Evolutionary conservation across 805 yeast genomes (phyloP).

Genomic region (Yarrowia phangngaensis): DNA sequence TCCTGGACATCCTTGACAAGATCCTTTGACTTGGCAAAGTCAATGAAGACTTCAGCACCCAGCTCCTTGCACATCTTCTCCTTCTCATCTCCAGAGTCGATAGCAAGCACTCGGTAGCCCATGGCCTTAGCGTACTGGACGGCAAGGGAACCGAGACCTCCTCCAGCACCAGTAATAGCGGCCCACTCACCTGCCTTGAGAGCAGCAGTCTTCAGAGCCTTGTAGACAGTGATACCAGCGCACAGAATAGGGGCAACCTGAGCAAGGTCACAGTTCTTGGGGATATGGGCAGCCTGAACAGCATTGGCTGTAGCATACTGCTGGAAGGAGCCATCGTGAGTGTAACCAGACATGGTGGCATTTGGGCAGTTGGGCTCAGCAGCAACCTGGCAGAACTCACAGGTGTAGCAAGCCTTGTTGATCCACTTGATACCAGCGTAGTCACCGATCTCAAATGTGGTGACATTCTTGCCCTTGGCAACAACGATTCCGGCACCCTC

Average conservation of each 20-base stretch:
- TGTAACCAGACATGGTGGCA: slow-evolving; percentile 77
- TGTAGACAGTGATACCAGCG: slow-evolving; percentile 90
- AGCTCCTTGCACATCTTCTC: slow-evolving; percentile 49
- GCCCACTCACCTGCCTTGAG: slow-evolving; percentile 71
- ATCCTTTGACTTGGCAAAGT: slow-evolving; percentile 52
- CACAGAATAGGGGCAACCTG: slow-evolving; percentile 79
- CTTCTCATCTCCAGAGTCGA: slow-evolving; percentile 68
- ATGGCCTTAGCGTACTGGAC: slow-evolving; percentile 72
- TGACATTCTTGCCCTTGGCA: slow-evolving; percentile 66
- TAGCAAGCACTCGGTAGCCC: slow-evolving; percentile 69
- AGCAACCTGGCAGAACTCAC: slow-evolving; percentile 68
- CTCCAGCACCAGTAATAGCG: slow-evolving; percentile 74
- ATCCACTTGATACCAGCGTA: slow-evolving; percentile 82
- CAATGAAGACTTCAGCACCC: slow-evolving; percentile 65
- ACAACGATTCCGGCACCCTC: slow-evolving; percentile 88
- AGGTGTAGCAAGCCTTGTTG: slow-evolving; percentile 68
- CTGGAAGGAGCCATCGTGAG: slow-evolving; percentile 88
- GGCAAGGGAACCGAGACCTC: slow-evolving; percentile 73
- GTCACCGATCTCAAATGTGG: slow-evolving; percentile 73
- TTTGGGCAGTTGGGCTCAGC: slow-evolving; percentile 67
- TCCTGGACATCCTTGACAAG: slow-evolving; percentile 43
- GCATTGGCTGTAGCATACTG: slow-evolving; percentile 88
- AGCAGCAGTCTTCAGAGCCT: slow-evolving; percentile 78
- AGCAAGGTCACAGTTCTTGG: slow-evolving; percentile 70
- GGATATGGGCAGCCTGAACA: slow-evolving; percentile 77